Evolutionary conservation across 2,329 filamentous ascomycete species (phyloP), one percentile per base, ranked within the genome.

Genomic region (Sarocladiaceae sp.): DNA sequence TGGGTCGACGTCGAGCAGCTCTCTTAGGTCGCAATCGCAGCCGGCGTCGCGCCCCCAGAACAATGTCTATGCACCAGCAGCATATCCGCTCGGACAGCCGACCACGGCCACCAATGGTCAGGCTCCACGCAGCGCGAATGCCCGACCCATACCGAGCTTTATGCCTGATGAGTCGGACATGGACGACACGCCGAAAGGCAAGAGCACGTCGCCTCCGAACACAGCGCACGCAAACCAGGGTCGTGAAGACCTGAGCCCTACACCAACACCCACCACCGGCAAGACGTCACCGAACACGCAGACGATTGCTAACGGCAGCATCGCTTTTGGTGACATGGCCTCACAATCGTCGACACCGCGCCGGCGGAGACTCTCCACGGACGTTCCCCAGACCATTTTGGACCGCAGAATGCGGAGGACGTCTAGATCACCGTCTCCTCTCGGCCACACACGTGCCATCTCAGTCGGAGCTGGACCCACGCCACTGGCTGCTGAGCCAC

Each of bases 21-120:
- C 80, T n/a, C 64, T 83, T 55, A 75, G 83, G 56, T 86, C 83
- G 23, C 83, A 86, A 62, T 86, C 83, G n/a, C 83, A 86, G 62
- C 83, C 83, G 22, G 82, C 82, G 2, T 77, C 79, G 29, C 72
- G 80, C 26, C 68, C 71, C 57, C 59, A 66, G 44, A 56, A 66
- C 59, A 28, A 71, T 59, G 54, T 61, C 17, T 31, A 39, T 25
- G 2, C 29, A 23, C 7, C 54, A 49, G n/a, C 31, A 20, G 31
- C 46, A 25, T 42, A 54, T 6, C 17, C 54, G 13, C 40, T 33
- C 13, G 60, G 59, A 51, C 68, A 71, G 58, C 57, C 70, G 36
- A 59, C 71, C 20, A 68, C 68, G 12, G 58, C 69, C 2, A 56
- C 68, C 1, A 62, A 62, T 29, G 64, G 69, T 5, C 33, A 50